These are phyloP conservation scores for Oleoguttula mirabilis DNA, from an alignment of 495 filamentous ascomycete genomes.

Conservation along the genomic window DNA sequence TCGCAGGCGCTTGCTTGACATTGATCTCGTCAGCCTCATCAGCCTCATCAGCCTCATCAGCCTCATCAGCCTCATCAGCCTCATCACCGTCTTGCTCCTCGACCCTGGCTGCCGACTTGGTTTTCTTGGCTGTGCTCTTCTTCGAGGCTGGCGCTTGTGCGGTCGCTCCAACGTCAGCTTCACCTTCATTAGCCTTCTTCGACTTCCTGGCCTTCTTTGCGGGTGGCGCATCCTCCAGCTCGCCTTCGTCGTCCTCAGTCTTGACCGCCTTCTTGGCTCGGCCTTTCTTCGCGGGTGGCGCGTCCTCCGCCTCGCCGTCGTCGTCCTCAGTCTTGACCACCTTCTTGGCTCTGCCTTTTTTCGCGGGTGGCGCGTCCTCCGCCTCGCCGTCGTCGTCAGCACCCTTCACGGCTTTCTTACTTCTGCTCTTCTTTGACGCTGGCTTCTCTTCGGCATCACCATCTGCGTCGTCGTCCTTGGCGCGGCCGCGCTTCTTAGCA, in stretches of 20 bases:
- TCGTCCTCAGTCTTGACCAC: constrained; percentile 18
- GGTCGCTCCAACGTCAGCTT: constrained; percentile 25
- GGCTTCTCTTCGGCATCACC: constrained; percentile 27
- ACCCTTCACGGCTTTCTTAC: constrained; percentile 19
- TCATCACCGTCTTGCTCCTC: constrained; percentile 25
- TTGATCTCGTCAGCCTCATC: constrained; percentile 17
- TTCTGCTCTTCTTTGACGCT: constrained; percentile 21
- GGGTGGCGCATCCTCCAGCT: constrained; percentile 14
- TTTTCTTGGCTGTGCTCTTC: constrained; percentile 5
- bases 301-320: constrained; percentile 25
- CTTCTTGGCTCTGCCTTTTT: constrained; percentile 20
- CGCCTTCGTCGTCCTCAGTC: constrained; percentile 6
- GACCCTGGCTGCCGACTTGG: constrained; percentile 13
- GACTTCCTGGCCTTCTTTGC: constrained; percentile 21
- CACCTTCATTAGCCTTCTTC: constrained; percentile 19
- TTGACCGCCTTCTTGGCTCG: constrained; percentile 20
- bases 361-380: constrained; percentile 19
- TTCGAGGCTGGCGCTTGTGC: constrained; percentile 3
- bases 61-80: constrained; percentile 18
- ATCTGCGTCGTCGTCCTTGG: constrained; percentile 28
- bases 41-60: constrained; percentile 20
- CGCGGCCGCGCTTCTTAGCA: constrained; percentile 35
- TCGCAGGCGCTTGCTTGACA: constrained; percentile 18
- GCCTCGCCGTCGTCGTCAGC: constrained; percentile 9
- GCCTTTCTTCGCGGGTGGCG: constrained; percentile 10